These are phyloP conservation scores for Bipolaris cookei DNA, from an alignment of 2,329 filamentous ascomycete species.

Conservation along the genomic window DNA sequence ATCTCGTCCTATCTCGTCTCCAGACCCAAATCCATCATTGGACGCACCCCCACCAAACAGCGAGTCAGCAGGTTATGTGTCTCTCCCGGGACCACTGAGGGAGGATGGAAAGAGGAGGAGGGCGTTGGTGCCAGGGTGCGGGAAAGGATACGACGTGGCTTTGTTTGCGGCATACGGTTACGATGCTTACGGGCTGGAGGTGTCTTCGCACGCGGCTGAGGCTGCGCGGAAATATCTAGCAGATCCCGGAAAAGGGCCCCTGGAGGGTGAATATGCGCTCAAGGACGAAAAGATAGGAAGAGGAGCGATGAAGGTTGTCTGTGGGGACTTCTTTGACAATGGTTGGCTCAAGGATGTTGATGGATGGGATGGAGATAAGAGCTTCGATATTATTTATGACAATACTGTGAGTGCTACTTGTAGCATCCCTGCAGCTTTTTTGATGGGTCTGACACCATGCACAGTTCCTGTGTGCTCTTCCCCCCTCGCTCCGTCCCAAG, in stretches of 20 bases:
- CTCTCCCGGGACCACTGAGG: conserved; percentile 22
- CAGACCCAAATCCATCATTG: conserved; percentile 26
- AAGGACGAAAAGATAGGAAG: conserved; percentile 51
- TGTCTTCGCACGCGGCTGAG: conserved; percentile 59
- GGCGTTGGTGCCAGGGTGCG: conserved; percentile 82
- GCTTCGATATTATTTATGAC: conserved; percentile 72
- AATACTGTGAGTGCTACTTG: conserved; percentile 58
- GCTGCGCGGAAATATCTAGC: conserved; percentile 54
- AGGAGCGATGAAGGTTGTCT: conserved; percentile 63
- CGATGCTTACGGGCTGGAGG: conserved; percentile 77
- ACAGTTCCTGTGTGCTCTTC: conserved; percentile 67
- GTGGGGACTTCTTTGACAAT: conserved; percentile 71
- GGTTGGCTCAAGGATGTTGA: conserved; percentile 58
- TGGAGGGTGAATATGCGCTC: conserved; percentile 53
- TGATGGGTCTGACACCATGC: conserved; percentile 4
- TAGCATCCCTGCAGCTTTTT: not conserved
- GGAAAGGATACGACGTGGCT: conserved; percentile 79
- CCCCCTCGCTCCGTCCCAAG: conserved; percentile 59
- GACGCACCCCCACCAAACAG: conserved; percentile 21
- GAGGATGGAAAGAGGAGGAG: conserved; percentile 52
- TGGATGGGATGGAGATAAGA: conserved; percentile 35
- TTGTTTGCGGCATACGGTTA: conserved; percentile 77
- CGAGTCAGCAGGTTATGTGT: conserved; percentile 7
- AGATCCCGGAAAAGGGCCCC: conserved; percentile 39
- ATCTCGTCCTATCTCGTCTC: conserved; percentile 15